Evolutionary conservation across 495 filamentous ascomycete species (phyloP), one percentile per base, ranked within the genome.

Genomic region (Neurospora sp.): DNA sequence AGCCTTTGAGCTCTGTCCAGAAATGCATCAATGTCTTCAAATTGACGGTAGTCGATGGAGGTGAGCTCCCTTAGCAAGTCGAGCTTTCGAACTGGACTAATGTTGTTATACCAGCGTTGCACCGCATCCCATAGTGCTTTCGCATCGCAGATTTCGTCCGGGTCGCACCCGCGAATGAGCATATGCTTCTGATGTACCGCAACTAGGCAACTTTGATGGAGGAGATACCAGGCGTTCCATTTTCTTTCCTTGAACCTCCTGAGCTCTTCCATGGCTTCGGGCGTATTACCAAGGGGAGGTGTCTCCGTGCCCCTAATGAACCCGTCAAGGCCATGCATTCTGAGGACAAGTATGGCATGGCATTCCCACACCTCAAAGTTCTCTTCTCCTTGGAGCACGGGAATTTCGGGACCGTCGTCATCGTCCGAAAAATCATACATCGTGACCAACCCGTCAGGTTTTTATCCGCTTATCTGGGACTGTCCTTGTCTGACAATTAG

Each of bases 71-170:
- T 66, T 4, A 35, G 27, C 0, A 66, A 35, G 23, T 4, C 27
- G 2, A 31, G 54, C 9, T 66, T 31, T 18, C 3, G 2, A 1
- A 0, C 0, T 31, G 27, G 12, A 1, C 1, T 0, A 8, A 66
- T 66, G 11, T 66, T 2, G 7, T 7, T 16, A 66, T 66, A 66
- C 54, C 27, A 66, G 11, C 27, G 27, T 37, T 66, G 54, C 6
- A 35, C 3, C 27, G 0, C 3, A 18, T 66, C 54, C 54, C 27
- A 66, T 66, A 66, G 2, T 9, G 8, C 1, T 66, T 66, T 66
- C 2, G 54, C 0, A 35, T 66, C 54, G 27, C 5, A 35, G 23
- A 31, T 14, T 7, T 12, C 5, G 23, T 59, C 1, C 1, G 3
- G 12, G 54, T 2, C 5, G 2, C 12, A 35, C 12, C 54, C 14